phyloP scores from a whole-genome alignment of 257 asterid genomes.

The Solanum dulcamara region DNA sequence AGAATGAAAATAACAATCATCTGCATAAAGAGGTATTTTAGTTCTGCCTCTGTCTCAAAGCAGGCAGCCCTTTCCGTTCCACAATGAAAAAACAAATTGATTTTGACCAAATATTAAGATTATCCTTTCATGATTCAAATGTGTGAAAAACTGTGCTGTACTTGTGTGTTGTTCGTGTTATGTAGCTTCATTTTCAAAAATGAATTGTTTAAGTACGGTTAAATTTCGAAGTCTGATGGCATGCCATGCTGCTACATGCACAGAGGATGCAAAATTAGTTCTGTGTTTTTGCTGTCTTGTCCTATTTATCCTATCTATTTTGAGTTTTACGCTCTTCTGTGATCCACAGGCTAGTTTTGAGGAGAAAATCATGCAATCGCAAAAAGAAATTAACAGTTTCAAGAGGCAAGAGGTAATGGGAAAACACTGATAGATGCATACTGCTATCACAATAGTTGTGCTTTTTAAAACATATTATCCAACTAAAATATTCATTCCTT shows the following conservation, averaged over 20 bases:
- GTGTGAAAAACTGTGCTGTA: background rate
- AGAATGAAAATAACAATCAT: slow-evolving; percentile 26
- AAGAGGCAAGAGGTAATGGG: slow-evolving; percentile 40
- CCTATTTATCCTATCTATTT: background rate
- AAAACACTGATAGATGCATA: background rate
- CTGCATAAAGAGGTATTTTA: slow-evolving; percentile 34
- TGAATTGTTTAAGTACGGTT: background rate
- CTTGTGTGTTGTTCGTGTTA: background rate
- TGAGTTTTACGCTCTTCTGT: background rate
- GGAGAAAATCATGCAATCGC: slow-evolving; percentile 31
- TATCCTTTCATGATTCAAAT: background rate
- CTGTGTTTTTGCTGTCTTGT: background rate
- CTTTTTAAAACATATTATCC: background rate
- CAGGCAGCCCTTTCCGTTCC: background rate
- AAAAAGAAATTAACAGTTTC: slow-evolving; percentile 27
- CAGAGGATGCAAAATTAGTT: background rate
- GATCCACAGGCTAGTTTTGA: slow-evolving; percentile 11
- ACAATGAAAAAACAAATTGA: background rate
- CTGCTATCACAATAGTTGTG: background rate
- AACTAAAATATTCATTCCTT: background rate
- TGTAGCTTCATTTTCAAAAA: background rate
- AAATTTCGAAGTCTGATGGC: background rate
- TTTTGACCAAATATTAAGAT: background rate
- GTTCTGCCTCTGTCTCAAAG: slow-evolving; percentile 1
- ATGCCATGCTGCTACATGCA: background rate